phyloP scores from a whole-genome alignment of 2,329 filamentous ascomycete species.

The Bimuria novae-zelandiae region DNA sequence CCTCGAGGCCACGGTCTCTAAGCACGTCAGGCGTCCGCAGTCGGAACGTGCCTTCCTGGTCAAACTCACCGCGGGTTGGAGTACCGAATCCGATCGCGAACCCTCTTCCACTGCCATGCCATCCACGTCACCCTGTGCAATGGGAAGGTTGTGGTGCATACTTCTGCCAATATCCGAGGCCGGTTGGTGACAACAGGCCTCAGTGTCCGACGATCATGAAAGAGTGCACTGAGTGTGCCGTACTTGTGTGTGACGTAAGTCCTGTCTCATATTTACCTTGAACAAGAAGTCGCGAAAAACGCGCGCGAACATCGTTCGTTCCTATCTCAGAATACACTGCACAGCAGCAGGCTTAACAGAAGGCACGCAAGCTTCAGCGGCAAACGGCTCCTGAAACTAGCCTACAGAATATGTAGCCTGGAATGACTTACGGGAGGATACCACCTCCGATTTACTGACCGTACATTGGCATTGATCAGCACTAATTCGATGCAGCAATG shows the following conservation, averaged over 20 bases:
- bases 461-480: background rate
- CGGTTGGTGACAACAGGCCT: slow-evolving; percentile 45
- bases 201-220: slow-evolving; percentile 43
- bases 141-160: slow-evolving; percentile 51
- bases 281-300: background rate
- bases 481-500: slow-evolving; percentile 35
- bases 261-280: too few species aligned
- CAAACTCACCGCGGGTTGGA: slow-evolving; percentile 26
- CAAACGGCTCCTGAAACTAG: background rate
- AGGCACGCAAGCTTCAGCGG: too few species aligned
- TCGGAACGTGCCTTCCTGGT: slow-evolving; percentile 35
- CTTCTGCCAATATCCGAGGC: slow-evolving; percentile 47
- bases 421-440: background rate
- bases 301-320: too few species aligned
- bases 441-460: background rate
- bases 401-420: background rate
- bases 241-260: slow-evolving; percentile 50
- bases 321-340: background rate
- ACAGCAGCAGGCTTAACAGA: background rate
- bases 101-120: slow-evolving; percentile 45
- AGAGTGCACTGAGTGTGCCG: slow-evolving; percentile 47
- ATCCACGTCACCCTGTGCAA: slow-evolving; percentile 48
- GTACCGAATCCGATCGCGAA: slow-evolving; percentile 36
- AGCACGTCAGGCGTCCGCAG: slow-evolving; percentile 44
- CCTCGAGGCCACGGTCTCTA: slow-evolving; percentile 44